Conservation (phyloP, 305 asterid species). For the Fraxinus albicans region DNA sequence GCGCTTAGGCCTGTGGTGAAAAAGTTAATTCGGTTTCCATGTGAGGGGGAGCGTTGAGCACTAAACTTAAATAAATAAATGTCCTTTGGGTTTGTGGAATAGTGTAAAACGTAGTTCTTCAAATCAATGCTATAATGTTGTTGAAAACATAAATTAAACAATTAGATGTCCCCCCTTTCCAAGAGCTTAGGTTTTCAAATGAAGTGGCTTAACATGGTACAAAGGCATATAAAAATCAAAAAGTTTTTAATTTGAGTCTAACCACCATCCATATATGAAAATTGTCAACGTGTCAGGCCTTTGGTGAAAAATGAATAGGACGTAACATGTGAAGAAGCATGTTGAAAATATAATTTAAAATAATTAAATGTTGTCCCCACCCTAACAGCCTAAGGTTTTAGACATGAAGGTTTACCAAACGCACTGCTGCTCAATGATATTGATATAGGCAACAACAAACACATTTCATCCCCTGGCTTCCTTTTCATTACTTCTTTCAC, state of each 20-base stretch:
- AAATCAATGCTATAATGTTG: neutral
- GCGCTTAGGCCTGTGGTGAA: neutral
- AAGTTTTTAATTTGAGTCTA: neutral
- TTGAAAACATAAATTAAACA: neutral
- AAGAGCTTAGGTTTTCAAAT: neutral
- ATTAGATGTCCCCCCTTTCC: neutral
- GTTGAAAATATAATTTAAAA: neutral
- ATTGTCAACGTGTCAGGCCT: neutral
- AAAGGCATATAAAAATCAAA: neutral
- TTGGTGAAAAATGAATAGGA: neutral
- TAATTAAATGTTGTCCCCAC: neutral
- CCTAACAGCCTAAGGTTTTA: neutral
- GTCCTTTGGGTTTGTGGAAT: neutral
- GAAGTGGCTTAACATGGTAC: neutral
- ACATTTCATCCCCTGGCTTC: neutral
- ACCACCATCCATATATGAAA: neutral
- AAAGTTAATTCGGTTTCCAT: neutral
- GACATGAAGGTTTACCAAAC: neutral
- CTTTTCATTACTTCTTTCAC: slow-evolving; percentile 18
- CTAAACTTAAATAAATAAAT: neutral
- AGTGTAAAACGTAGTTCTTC: neutral
- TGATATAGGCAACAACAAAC: neutral
- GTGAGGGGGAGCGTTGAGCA: neutral
- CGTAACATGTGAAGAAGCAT: neutral
- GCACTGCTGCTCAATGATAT: neutral